Base-by-base conservation (phyloP, 768 basidiomycete genomes). In the Bullera alba region DNA sequence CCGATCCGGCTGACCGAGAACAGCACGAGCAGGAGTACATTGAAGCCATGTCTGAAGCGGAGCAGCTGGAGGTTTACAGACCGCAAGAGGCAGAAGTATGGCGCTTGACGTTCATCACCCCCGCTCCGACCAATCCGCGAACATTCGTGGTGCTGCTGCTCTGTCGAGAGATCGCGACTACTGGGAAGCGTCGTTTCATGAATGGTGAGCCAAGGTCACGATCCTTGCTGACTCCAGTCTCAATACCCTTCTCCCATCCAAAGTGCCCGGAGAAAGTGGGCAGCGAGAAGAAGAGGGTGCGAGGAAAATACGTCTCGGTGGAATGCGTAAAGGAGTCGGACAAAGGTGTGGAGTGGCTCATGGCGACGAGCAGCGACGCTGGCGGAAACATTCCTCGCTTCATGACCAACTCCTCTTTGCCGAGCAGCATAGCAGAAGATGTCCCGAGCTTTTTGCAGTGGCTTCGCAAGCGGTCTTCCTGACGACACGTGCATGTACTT, bases 391-490 rank as follows among this genome's bases (percentile, higher is more conserved):
- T 74, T 19, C 73, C 72, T 2, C 58, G 56, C n/a, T 59, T 62
- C 37, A 44, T 74, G 17, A 69, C 65, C 30, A 70, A 72, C 28
- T 32, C 53, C 10, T 65, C 60, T 5, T 49, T 70, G 39, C 70
- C 73, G 0, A 43, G 34, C 16, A 67, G 60, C 30, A 63, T 74
- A n/a, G 50, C 67, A 1, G 70, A 69, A 49, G 67, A 74, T 50
- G 71, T 74, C 1, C 73, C 71, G 1, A 57, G 57, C 16, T 72
- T 72, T 54, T 26, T 74, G n/a, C 39, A 54, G n/a, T 68, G 63
- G 66, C 54, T 66, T 57, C 54, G 39, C 7, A 50, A 53, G 15
- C 52, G 55, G 4, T 64, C 22, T 16, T 39, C 19, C 21, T 7
- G n/a, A 43, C 12, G 21, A 41, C 8, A 19, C 12, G 21, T 12